phyloP scores from a whole-genome alignment of 2,329 filamentous ascomycete genomes.

The Ophiostoma tasmaniense region DNA sequence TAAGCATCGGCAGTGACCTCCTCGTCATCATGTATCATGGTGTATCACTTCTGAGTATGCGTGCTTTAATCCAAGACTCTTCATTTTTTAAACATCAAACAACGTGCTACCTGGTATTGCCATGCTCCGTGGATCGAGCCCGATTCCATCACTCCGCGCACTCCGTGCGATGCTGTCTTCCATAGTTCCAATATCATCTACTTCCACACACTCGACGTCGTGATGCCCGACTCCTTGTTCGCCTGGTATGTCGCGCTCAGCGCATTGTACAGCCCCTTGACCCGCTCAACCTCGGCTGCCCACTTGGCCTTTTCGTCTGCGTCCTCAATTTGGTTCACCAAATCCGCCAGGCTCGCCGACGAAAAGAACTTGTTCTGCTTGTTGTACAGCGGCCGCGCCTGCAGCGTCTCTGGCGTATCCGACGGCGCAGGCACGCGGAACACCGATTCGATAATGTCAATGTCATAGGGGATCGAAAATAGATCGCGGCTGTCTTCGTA shows the following conservation, averaged over 20 bases:
- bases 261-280: conserved; percentile 41
- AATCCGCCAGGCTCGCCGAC: conserved; percentile 34
- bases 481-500: conserved; percentile 50
- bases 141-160: background rate
- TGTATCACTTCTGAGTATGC: background rate
- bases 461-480: conserved; percentile 49
- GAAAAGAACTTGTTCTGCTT: conserved; percentile 48
- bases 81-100: too few relatives aligned
- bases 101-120: background rate
- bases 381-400: conserved; percentile 42
- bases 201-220: conserved; percentile 43
- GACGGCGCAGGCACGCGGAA: conserved; percentile 39
- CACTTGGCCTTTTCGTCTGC: conserved; percentile 28
- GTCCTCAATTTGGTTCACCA: conserved; percentile 32
- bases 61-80: too few relatives aligned
- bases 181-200: conserved; percentile 18
- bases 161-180: background rate
- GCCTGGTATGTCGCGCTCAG: conserved; percentile 43
- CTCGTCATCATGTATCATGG: background rate
- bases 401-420: conserved; percentile 33
- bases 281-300: conserved; percentile 35
- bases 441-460: conserved; percentile 47
- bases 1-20: background rate
- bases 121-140: background rate
- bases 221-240: conserved; percentile 34